Base-by-base conservation (phyloP, 2,329 filamentous ascomycete genomes). In the Hymenoscyphus occultus region DNA sequence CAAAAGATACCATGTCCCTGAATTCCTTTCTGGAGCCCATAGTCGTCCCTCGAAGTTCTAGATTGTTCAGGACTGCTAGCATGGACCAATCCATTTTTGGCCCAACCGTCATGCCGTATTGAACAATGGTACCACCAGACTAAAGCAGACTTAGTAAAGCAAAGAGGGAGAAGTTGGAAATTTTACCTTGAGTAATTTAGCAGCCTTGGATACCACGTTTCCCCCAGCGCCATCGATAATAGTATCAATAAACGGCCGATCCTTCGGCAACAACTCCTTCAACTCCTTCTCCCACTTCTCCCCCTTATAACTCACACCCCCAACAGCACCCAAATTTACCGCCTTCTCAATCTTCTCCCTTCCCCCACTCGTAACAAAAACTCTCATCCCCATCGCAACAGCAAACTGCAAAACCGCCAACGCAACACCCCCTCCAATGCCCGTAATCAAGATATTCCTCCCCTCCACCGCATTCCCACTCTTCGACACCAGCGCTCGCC, bases 11-110 rank as follows among this genome's bases (percentile, higher is more conserved):
- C 92, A 98, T 97, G 28, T 95, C 91, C n/a, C 81, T 81, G 74
- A 97, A 98, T 78, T 98, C 95, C 74, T 86, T 88, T 56, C 91
- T 84, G 35, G 92, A 96, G 0, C 94, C 94, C 93, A 98, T 97
- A 0, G 93, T 97, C 14, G 86, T 88, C 19, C 95, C 94, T 59
- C 85, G 85, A 35, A 98, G 83, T 71, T 98, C 94, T 62, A 97
- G 85, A 74, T 98, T 97, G 77, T 89, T 91, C 67, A 98, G 78
- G 14, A 95, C 90, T 0, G 93, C 93, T 66, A 82, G 78, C 91
- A 97, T 97, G 13, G 86, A 74, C 84, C 91, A 97, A 61, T 91
- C 87, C 89, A 96, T 94, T 79, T 90, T 92, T 1, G 94, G 93
- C 0, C 83, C 81, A 2, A 91, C 80, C 0, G 94, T 98, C 94